Percentiles rank a stretch among this genome's conserved stretches.
Conservation (phyloP, 2,329 filamentous ascomycete genomes). For the Magnaporthiopsis rhizophila region DNA sequence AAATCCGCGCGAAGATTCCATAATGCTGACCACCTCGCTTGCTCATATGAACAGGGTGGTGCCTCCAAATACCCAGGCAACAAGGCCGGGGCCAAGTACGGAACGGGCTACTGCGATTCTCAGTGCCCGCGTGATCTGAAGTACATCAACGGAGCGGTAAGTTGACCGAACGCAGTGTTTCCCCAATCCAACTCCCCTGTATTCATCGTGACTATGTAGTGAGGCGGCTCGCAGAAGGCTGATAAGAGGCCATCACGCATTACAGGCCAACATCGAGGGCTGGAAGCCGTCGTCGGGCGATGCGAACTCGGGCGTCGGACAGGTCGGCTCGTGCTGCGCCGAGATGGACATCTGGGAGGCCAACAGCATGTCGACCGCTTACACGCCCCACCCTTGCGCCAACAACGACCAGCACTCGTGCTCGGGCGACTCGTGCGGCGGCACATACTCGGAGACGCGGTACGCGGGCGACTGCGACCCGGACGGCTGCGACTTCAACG, state of each 20-base stretch:
- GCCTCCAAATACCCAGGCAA: conserved; percentile 40
- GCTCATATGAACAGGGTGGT: conserved; percentile 34
- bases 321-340: conserved; percentile 40
- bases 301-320: conserved; percentile 43
- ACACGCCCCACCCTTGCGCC: conserved; percentile 34
- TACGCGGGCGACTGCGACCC: conserved; percentile 59
- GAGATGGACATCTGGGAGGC: conserved; percentile 40
- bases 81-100: conserved; percentile 49
- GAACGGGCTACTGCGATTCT: conserved; percentile 49
- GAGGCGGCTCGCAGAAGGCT: background rate
- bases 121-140: conserved; percentile 49
- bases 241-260: conserved; percentile 8
- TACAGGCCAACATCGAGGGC: conserved; percentile 42
- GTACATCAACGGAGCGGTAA: conserved; percentile 46
- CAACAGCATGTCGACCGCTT: conserved; percentile 28
- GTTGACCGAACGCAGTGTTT: background rate
- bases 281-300: conserved; percentile 45
- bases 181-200: background rate
- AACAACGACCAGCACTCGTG: conserved; percentile 42
- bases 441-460: conserved; percentile 41
- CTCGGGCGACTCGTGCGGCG: conserved; percentile 42
- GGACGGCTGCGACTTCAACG: conserved; percentile 64
- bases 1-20: background rate
- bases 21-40: background rate
- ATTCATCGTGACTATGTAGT: background rate